These are phyloP conservation scores for Cercospora sp. DNA, from an alignment of 2,329 filamentous ascomycete species.

Conservation along the genomic window DNA sequence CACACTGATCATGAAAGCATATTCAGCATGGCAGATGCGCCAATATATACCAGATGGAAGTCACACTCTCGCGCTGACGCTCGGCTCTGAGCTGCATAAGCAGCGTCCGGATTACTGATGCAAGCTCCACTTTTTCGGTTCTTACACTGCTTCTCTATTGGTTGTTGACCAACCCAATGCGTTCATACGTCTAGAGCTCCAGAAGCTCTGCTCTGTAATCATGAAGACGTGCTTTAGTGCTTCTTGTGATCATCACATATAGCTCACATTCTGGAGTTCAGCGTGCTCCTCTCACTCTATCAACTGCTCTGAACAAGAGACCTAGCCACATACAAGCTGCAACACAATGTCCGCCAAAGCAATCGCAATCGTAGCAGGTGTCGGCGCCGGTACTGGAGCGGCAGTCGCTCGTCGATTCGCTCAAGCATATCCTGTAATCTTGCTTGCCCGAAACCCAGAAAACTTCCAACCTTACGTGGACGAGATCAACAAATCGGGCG, in stretches of 20 bases:
- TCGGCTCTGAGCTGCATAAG: neutral
- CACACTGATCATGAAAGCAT: no score
- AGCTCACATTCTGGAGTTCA: neutral
- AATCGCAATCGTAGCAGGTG: constrained; percentile 69
- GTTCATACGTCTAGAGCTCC: constrained; percentile 1
- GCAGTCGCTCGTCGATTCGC: constrained; percentile 62
- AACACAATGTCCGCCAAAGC: constrained; percentile 39
- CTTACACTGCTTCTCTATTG: neutral
- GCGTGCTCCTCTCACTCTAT: neutral
- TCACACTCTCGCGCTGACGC: neutral
- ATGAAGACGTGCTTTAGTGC: constrained; percentile 6
- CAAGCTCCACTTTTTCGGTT: constrained; percentile 1
- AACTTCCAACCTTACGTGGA: constrained; percentile 66
- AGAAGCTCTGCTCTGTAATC: constrained; percentile 8
- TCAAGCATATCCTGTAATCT: constrained; percentile 67
- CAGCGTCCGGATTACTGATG: constrained; percentile 3
- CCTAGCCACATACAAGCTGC: neutral
- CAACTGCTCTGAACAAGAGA: neutral
- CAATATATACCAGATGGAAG: neutral
- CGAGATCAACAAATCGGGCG: constrained; percentile 68
- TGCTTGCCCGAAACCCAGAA: constrained; percentile 68
- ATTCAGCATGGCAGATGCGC: no score
- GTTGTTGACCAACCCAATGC: neutral
- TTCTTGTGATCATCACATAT: neutral
- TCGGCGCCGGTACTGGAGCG: constrained; percentile 69